Evolutionary conservation across 2,329 filamentous ascomycete species (phyloP).

Genomic region (Emericellopsis cladophorae): DNA sequence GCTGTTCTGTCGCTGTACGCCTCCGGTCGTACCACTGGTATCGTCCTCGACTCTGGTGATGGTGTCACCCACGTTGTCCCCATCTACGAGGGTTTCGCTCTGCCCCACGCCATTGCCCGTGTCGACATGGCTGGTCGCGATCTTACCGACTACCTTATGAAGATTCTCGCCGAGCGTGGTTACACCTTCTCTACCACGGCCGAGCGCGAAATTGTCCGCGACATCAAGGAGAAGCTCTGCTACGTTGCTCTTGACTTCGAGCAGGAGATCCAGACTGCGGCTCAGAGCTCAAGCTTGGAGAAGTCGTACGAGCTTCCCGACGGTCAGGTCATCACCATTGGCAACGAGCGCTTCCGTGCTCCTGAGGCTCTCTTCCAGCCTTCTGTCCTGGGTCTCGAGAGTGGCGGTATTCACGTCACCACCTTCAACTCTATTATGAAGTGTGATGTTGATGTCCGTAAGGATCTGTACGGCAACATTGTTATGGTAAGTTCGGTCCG

Average conservation of each 20-base stretch:
- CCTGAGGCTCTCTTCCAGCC: slow-evolving; percentile 99
- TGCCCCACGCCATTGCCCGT: slow-evolving; percentile 99
- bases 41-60: slow-evolving; percentile 99
- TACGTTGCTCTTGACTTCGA: slow-evolving; percentile 99
- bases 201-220: slow-evolving; percentile 99
- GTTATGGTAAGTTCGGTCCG: slow-evolving; percentile 75
- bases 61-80: slow-evolving; percentile 99
- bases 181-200: slow-evolving; percentile 99
- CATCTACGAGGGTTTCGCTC: slow-evolving; percentile 99
- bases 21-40: slow-evolving; percentile 99
- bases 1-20: slow-evolving; percentile 98
- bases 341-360: slow-evolving; percentile 99
- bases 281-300: slow-evolving; percentile 97
- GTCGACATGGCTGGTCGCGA: slow-evolving; percentile 99
- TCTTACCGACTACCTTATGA: slow-evolving; percentile 99
- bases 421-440: slow-evolving; percentile 99
- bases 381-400: slow-evolving; percentile 94
- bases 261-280: slow-evolving; percentile 99
- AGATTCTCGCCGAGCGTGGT: slow-evolving; percentile 98
- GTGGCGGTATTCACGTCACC: slow-evolving; percentile 97
- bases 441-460: slow-evolving; percentile 99
- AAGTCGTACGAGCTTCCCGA: slow-evolving; percentile 99
- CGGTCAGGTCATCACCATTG: slow-evolving; percentile 99
- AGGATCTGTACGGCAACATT: slow-evolving; percentile 99
- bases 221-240: slow-evolving; percentile 99